Evolutionary conservation across 2,329 filamentous ascomycete genomes (phyloP).

Genomic region (Didymella lethalis): DNA sequence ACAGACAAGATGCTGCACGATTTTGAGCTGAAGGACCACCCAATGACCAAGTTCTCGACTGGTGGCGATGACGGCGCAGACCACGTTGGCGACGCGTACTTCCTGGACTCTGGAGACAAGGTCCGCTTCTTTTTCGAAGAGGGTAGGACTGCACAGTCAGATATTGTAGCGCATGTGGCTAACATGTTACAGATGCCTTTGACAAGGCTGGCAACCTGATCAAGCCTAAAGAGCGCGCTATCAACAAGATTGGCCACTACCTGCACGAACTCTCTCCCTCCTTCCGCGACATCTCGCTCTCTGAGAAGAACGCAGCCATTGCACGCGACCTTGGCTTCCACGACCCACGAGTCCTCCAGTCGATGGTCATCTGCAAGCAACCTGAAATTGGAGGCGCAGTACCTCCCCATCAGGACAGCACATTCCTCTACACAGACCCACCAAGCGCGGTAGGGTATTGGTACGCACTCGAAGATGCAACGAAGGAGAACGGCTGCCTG

Average conservation of each 20-base stretch:
- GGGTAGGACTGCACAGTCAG: conserved; percentile 46
- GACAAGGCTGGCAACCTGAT: conserved; percentile 67
- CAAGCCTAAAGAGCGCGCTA: conserved; percentile 82
- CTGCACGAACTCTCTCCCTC: conserved; percentile 57
- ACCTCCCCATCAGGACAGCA: conserved; percentile 88
- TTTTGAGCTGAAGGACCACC: conserved; percentile 83
- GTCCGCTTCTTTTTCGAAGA: conserved; percentile 97
- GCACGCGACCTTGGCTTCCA: conserved; percentile 75
- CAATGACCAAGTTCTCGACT: conserved; percentile 92
- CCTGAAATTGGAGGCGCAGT: conserved; percentile 94
- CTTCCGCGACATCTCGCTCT: conserved; percentile 62
- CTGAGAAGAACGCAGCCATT: conserved; percentile 66
- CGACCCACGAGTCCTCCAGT: conserved; percentile 83
- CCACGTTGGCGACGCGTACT: conserved; percentile 97
- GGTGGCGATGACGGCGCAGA: conserved; percentile 70
- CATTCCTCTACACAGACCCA: conserved; percentile 89
- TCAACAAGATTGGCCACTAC: conserved; percentile 72
- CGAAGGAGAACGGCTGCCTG: conserved; percentile 84
- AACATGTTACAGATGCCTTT: conserved; percentile 71
- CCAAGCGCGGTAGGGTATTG: conserved; percentile 94
- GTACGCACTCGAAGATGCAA: conserved; percentile 96
- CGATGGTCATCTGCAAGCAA: conserved; percentile 99
- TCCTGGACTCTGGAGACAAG: conserved; percentile 88
- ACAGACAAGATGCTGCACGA: conserved; percentile 75
- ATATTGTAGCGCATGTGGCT: not conserved